Percentiles rank a stretch among this genome's conserved stretches.
These are phyloP conservation scores for Pseudogymnoascus destructans DNA, from an alignment of 2,329 filamentous ascomycete species.

Conservation along the genomic window DNA sequence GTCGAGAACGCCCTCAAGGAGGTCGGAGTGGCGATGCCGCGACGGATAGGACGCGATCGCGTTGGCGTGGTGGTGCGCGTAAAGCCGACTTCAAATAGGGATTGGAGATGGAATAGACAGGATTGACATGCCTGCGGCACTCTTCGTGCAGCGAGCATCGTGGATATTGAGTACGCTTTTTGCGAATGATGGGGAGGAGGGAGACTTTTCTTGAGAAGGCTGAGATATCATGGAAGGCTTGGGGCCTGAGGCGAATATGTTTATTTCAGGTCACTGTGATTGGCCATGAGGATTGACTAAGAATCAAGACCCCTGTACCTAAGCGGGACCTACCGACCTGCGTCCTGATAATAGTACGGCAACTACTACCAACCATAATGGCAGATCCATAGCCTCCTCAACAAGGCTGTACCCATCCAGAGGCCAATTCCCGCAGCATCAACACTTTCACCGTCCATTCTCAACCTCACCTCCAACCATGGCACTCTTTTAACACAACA, in stretches of 20 bases:
- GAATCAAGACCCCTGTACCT: neutral
- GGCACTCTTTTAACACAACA: neutral
- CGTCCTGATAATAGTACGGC: neutral
- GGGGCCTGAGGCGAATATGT: neutral
- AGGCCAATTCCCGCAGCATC: neutral
- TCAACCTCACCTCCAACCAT: neutral
- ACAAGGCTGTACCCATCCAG: neutral
- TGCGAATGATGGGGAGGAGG: neutral
- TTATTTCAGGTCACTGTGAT: neutral
- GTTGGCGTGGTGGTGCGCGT: conserved; percentile 13
- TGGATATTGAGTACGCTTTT: neutral
- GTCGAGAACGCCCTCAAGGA: conserved; percentile 2
- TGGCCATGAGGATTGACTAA: neutral
- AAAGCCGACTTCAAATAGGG: conserved; percentile 27
- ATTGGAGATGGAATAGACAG: conserved; percentile 26
- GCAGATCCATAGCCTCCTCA: neutral
- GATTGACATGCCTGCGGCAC: conserved; percentile 24
- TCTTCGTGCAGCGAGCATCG: conserved; percentile 23
- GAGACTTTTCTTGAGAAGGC: neutral
- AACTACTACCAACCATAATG: neutral
- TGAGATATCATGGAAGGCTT: conserved; percentile 1
- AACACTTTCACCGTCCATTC: neutral
- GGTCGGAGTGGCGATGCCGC: conserved; percentile 11
- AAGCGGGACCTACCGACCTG: neutral
- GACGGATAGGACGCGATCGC: conserved; percentile 10